Percentiles rank a stretch among this genome's conserved stretches.
Conservation (phyloP, 345 rosid genomes). For the Moricandia moricandioides region DNA sequence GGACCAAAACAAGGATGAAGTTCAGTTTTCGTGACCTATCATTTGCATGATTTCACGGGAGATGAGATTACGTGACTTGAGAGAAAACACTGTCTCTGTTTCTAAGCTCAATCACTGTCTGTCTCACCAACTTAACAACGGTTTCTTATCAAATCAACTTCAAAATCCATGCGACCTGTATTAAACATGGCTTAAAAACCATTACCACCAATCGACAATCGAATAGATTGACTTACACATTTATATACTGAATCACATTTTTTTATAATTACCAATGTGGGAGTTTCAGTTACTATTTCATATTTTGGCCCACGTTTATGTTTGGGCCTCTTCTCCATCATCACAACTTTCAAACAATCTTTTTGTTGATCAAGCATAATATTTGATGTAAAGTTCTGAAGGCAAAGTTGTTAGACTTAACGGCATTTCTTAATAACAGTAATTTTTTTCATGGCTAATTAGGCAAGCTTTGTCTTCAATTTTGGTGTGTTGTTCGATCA, state of each 20-base stretch:
- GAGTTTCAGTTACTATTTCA: background rate
- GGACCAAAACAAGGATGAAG: constrained; percentile 17
- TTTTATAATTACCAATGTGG: background rate
- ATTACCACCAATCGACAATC: too few relatives aligned
- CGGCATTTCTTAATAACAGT: background rate
- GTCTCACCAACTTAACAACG: too few relatives aligned
- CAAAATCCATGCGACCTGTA: too few relatives aligned
- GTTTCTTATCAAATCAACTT: too few relatives aligned
- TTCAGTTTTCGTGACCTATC: constrained; percentile 16
- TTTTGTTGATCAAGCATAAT: too few relatives aligned
- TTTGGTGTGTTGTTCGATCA: constrained; percentile 1
- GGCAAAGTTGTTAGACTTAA: constrained; percentile 37
- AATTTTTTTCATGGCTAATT: background rate
- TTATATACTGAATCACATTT: too few relatives aligned
- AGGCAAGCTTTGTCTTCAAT: background rate
- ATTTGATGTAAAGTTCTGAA: too few relatives aligned
- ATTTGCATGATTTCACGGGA: constrained; percentile 13
- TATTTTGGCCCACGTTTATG: background rate
- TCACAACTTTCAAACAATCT: background rate
- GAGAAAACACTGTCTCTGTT: background rate
- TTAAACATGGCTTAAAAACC: too few relatives aligned
- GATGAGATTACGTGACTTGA: constrained; percentile 24
- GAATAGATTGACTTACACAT: too few relatives aligned
- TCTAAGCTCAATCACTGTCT: background rate
- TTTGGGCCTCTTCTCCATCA: background rate